These are phyloP conservation scores for Lanzia echinophila DNA, from an alignment of 2,329 filamentous ascomycete species.

Conservation along the genomic window DNA sequence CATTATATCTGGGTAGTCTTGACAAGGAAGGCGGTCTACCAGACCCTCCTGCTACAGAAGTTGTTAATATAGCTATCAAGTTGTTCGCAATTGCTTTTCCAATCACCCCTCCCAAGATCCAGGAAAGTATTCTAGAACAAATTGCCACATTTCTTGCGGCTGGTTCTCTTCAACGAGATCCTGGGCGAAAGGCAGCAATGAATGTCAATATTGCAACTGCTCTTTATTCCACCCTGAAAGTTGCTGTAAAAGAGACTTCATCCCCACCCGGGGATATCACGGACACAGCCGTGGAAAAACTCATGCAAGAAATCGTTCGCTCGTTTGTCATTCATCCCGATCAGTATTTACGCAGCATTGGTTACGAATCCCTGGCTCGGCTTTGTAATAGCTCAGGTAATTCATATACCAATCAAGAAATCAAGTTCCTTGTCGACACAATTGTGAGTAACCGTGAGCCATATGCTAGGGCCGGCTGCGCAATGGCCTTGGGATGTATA, in stretches of 20 bases:
- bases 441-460: conserved; percentile 93
- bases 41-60: conserved; percentile 83
- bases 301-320: conserved; percentile 68
- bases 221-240: conserved; percentile 71
- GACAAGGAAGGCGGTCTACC: conserved; percentile 43
- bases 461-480: conserved; percentile 86
- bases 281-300: conserved; percentile 69
- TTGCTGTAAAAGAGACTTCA: conserved; percentile 73
- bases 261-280: conserved; percentile 68
- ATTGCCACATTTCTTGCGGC: conserved; percentile 84
- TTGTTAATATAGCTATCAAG: conserved; percentile 89
- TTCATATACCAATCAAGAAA: conserved; percentile 78
- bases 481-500: conserved; percentile 86
- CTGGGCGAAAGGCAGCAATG: conserved; percentile 83
- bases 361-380: conserved; percentile 77
- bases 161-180: conserved; percentile 72
- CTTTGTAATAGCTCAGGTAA: conserved; percentile 76
- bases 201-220: conserved; percentile 84
- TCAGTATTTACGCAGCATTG: conserved; percentile 76
- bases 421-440: conserved; percentile 87
- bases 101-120: conserved; percentile 81
- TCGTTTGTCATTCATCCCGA: conserved; percentile 77
- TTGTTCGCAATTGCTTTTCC: conserved; percentile 89
- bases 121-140: conserved; percentile 93
- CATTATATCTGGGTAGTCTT: conserved; percentile 59